Base-by-base conservation (phyloP, 2,329 filamentous ascomycete species). In the Phialophora expanda region DNA sequence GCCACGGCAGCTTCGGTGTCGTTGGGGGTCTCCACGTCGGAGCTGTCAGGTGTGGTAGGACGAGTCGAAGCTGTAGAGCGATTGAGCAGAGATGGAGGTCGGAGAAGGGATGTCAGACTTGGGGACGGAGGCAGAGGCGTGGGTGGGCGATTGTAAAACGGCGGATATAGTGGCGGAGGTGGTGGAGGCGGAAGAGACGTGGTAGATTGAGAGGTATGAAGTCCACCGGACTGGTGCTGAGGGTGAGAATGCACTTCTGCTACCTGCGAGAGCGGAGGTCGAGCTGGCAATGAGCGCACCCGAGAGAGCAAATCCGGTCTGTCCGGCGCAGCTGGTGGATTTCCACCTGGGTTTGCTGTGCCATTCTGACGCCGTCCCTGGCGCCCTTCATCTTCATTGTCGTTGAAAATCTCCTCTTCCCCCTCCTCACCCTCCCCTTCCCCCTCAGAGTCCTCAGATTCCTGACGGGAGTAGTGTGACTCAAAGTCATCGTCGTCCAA, bases 61-160 rank as follows among this genome's bases (percentile, higher is more conserved):
- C 93, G 86, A 28, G 92, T 96, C 2, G 92, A 92, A 1, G 83
- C 83, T 3, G 82, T 80, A 61, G 83, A 87, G 76, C 71, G 66
- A 53, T 72, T 73, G 11, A 73, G 66, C 24, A 71, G 41, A 11
- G 89, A 89, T 0, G 85, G 83, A 1, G 88, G 87, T 12, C 93
- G 90, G 7, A 98, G 86, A 22, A 99, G 88, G 12, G 93, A 97
- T 0, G 94, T 98, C 70, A 99, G 81, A 1, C 92, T 96, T 0
- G 95, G 95, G 0, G 93, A 97, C 0, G 94, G 94, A 0, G 95
- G 95, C 0, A 98, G 84, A 2, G 95, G 94, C 1, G 93, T 97
- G 0, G 95, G 95, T n/a, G 95, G 95, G 2, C 94, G 88, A 70
- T 96, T 96, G 83, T 99, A 99, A 83, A 98, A 98, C 17, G 95